Conservation (phyloP, 2,329 filamentous ascomycete genomes). For the Monosporascus sp. region DNA sequence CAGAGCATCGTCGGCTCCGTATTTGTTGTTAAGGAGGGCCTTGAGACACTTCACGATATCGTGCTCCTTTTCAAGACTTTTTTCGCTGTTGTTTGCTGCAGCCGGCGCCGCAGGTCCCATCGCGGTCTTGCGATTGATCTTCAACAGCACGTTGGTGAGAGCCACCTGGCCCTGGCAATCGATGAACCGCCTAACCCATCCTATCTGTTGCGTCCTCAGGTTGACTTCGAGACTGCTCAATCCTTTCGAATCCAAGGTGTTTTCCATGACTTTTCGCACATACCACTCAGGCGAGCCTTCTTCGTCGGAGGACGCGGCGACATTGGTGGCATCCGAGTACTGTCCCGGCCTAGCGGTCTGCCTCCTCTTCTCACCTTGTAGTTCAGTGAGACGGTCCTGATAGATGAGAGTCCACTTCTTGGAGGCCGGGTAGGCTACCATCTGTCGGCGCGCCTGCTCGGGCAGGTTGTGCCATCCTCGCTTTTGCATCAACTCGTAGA, state of each 20-base stretch:
- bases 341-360: slow-evolving; percentile 68
- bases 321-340: slow-evolving; percentile 57
- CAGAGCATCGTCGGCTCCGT: slow-evolving; percentile 92
- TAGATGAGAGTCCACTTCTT: slow-evolving; percentile 99
- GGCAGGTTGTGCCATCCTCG: slow-evolving; percentile 96
- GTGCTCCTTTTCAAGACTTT: slow-evolving; percentile 85
- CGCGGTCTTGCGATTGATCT: slow-evolving; percentile 84
- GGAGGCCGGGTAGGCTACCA: slow-evolving; percentile 87
- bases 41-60: slow-evolving; percentile 98
- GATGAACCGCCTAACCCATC: slow-evolving; percentile 94
- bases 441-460: slow-evolving; percentile 89
- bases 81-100: slow-evolving; percentile 56
- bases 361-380: slow-evolving; percentile 86
- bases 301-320: slow-evolving; percentile 78
- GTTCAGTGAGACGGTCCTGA: slow-evolving; percentile 88
- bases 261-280: slow-evolving; percentile 93
- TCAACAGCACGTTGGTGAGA: slow-evolving; percentile 85
- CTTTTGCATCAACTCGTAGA: slow-evolving; percentile 92
- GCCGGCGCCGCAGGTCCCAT: slow-evolving; percentile 64
- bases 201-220: slow-evolving; percentile 90
- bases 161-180: slow-evolving; percentile 97
- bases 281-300: slow-evolving; percentile 98
- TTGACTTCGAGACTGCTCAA: slow-evolving; percentile 92
- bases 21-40: slow-evolving; percentile 98
- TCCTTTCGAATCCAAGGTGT: slow-evolving; percentile 85